Conservation (phyloP, 495 filamentous ascomycete genomes). For the Astrothelium subdiscretum region DNA sequence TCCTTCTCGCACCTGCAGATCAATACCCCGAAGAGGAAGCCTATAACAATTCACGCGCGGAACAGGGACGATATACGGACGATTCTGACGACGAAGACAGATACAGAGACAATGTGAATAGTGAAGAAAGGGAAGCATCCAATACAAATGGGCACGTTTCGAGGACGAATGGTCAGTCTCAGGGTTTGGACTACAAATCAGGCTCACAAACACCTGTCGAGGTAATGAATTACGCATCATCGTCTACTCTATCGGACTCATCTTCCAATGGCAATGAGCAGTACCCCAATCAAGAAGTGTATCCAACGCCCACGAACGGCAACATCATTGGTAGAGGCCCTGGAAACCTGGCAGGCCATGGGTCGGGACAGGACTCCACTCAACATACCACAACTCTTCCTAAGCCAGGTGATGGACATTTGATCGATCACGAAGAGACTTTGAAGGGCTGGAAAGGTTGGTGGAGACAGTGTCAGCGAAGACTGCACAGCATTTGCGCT, state of each 20-base stretch:
- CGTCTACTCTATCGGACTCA: conserved; percentile 10
- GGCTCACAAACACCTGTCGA: conserved; percentile 17
- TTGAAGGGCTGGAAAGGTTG: conserved; percentile 17
- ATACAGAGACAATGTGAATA: conserved; percentile 7
- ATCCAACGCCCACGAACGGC: conserved; percentile 35
- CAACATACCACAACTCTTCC: conserved; percentile 23
- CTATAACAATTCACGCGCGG: conserved; percentile 6
- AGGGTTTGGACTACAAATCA: conserved; percentile 17
- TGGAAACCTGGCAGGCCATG: conserved; percentile 9
- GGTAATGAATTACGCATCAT: conserved; percentile 14
- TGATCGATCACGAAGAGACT: conserved; percentile 6
- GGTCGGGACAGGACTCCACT: conserved; percentile 10
- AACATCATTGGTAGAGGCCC: conserved; percentile 22
- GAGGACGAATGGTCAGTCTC: conserved; percentile 11
- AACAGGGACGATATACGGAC: conserved; percentile 47
- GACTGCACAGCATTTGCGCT: not conserved
- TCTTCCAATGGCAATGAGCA: not conserved
- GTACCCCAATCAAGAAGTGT: not conserved
- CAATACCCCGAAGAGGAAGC: conserved; percentile 48
- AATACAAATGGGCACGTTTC: not conserved
- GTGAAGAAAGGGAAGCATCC: conserved; percentile 16
- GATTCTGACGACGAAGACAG: conserved; percentile 36
- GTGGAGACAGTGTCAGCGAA: not conserved
- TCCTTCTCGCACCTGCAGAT: conserved; percentile 70
- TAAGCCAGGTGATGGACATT: conserved; percentile 4